Percentiles rank a stretch among this genome's conserved stretches.
Evolutionary conservation across 208 protist genomes (phyloP).

Genomic region (Trypanosomatidae sp.): DNA sequence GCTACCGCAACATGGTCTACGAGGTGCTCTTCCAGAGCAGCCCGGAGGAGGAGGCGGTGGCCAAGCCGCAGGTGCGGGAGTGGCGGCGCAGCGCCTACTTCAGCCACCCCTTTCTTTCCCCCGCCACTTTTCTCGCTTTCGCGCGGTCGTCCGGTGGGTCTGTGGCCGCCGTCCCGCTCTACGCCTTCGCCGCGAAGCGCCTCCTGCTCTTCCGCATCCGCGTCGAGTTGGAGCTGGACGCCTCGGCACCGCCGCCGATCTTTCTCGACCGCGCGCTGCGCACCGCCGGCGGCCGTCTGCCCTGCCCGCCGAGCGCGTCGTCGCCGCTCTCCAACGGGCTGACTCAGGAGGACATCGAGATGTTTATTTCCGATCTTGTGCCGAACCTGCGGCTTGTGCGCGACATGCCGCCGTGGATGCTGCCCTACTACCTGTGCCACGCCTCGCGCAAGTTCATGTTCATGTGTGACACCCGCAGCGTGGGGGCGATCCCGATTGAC

Average conservation of each 20-base stretch:
- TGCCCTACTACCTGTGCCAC: conserved; percentile 89
- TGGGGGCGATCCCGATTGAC: conserved; percentile 79
- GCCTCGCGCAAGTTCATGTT: conserved; percentile 93
- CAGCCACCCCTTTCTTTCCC: conserved; percentile 86
- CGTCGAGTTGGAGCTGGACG: conserved; percentile 70
- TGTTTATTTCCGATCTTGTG: conserved; percentile 68
- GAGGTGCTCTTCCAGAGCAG: conserved; percentile 68
- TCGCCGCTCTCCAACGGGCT: conserved; percentile 82
- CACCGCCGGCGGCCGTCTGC: conserved; percentile 18
- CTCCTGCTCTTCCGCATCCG: conserved; percentile 82
- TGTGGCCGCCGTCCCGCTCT: conserved; percentile 74
- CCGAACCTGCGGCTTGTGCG: conserved; percentile 80
- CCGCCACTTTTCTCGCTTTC: conserved; percentile 80
- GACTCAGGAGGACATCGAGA: conserved; percentile 82
- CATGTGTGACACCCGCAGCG: conserved; percentile 84
- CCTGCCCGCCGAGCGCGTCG: conserved; percentile 63
- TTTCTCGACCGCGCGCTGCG: conserved; percentile 21
- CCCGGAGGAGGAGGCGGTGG: conserved; percentile 39
- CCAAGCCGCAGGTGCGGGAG: conserved; percentile 30
- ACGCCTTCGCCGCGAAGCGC: conserved; percentile 84
- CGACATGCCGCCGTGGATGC: conserved; percentile 86
- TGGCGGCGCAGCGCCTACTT: conserved; percentile 67
- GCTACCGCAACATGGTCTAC: conserved; percentile 71
- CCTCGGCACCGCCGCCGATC: conserved; percentile 43
- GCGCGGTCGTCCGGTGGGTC: conserved; percentile 44